Base-by-base conservation (phyloP, 805 yeast genomes). In the Saccharomycopsis sp. region DNA sequence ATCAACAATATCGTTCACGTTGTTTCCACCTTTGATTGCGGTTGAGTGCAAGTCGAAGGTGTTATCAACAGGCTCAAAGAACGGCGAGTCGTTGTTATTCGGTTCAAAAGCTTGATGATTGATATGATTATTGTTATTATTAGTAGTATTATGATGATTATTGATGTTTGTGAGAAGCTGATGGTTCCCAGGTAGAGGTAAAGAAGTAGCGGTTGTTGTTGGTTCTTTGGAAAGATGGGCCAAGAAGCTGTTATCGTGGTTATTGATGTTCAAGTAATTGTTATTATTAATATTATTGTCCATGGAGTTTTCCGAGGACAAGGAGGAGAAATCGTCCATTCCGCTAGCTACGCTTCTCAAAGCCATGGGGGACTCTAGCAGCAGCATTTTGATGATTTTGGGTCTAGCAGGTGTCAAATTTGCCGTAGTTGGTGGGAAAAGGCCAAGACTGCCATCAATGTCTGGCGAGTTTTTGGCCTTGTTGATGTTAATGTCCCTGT, bases 401-500 rank as follows among this genome's bases (percentile, higher is more conserved):
- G n/a, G n/a, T n/a, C n/a, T n/a, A n/a, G n/a, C n/a, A n/a, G n/a
- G n/a, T n/a, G n/a, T n/a, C n/a, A n/a, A n/a, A n/a, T n/a, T n/a
- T n/a, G n/a, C n/a, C n/a, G n/a, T n/a, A n/a, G n/a, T n/a, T n/a
- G n/a, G n/a, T n/a, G n/a, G n/a, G n/a, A n/a, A n/a, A n/a, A n/a
- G n/a, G n/a, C n/a, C n/a, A n/a, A n/a, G n/a, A n/a, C n/a, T n/a
- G n/a, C n/a, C n/a, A n/a, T n/a, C n/a, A n/a, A n/a, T n/a, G n/a
- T n/a, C n/a, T n/a, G n/a, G n/a, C n/a, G n/a, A 23, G 30, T 45
- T 45, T 18, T 45, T 45, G 19, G 31, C 34, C 30, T 43, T 38
- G 26, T 41, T 38, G n/a, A 25, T 21, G 13, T 41, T 34, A 21
- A 47, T 44, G 34, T 47, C 50, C 4, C 33, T 37, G 17, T 40